Base-by-base conservation (phyloP, 768 basidiomycete species). In the Tylopilus balloui region DNA sequence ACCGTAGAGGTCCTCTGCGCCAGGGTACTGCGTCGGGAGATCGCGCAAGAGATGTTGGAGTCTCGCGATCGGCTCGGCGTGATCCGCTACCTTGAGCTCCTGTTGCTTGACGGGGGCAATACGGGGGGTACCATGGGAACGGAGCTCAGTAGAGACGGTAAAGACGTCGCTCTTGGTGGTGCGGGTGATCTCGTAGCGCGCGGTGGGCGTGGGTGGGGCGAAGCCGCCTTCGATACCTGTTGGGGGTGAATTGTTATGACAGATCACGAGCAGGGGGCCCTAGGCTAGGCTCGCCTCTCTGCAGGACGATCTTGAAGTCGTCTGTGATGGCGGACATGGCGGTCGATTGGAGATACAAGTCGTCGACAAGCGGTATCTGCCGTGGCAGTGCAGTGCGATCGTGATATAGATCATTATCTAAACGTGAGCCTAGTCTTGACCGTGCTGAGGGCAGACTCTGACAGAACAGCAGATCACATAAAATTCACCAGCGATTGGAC, bases 141-240 rank as follows among this genome's bases (percentile, higher is more conserved):
- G 81, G 8, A 73, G 52, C 3, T 77, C 71, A 13, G 76, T 69
- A 14, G 72, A 59, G 57, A 88, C 68, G 23, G 68, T 59, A 42
- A 88, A 71, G 20, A 56, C 52, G 13, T 70, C 34, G 39, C 71
- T 65, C 7, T 56, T 58, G 2, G 71, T 39, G 13, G 38, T 4
- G 39, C 74, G 70, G 19, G 78, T 75, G 54, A 90, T 58, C 21
- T 72, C 73, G 61, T 79, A 71, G 58, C 84, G 68, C 13, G 78
- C 79, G 23, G 67, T 67, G 3, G 84, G 81, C 7, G 72, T 81
- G 4, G 88, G 81, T 0, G 86, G 83, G 12, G 79, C 80, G 60
- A 91, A 86, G 35, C 88, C 88, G 25, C 88, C 88, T 12, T 71
- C 65, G 62, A 89, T 90, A 51, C 88, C 88, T 50, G 37, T 32